phyloP scores from a whole-genome alignment of 306 rosid species.

The Medicago lupulina region DNA sequence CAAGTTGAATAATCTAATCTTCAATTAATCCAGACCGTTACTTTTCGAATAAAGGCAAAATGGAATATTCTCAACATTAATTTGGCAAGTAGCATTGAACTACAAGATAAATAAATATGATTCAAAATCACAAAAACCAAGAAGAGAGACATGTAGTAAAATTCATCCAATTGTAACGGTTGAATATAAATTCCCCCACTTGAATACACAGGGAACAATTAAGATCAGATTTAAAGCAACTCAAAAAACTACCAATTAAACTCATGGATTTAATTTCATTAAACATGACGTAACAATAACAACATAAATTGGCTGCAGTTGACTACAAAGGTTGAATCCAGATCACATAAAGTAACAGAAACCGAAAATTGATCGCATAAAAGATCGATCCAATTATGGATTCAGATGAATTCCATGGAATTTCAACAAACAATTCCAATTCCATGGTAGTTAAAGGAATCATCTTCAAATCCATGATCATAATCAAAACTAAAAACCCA shows the following conservation, averaged over 20 bases:
- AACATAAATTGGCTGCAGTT: not conserved
- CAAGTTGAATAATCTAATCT: constrained; percentile 31
- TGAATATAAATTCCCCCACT: constrained; percentile 20
- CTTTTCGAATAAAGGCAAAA: constrained; percentile 26
- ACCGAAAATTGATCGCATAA: constrained; percentile 29
- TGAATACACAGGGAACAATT: constrained; percentile 26
- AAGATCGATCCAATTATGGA: constrained; percentile 28
- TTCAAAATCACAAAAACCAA: constrained; percentile 11
- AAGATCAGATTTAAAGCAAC: constrained; percentile 25
- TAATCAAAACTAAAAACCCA: constrained; percentile 1
- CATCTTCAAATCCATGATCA: constrained; percentile 35
- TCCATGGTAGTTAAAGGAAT: constrained; percentile 16
- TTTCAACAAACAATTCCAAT: constrained; percentile 31
- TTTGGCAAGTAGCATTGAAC: constrained; percentile 13
- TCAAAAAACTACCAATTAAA: constrained; percentile 28
- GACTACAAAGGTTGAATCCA: constrained; percentile 10
- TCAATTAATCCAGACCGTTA: constrained; percentile 18
- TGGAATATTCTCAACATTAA: constrained; percentile 15
- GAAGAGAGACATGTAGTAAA: constrained; percentile 19
- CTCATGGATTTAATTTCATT: constrained; percentile 29
- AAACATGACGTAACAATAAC: constrained; percentile 1
- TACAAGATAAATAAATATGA: constrained; percentile 17
- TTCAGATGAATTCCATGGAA: constrained; percentile 38
- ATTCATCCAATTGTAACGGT: constrained; percentile 7
- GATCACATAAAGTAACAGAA: constrained; percentile 25